phyloP scores from a whole-genome alignment of 495 filamentous ascomycete genomes.

The Podospora conica region DNA sequence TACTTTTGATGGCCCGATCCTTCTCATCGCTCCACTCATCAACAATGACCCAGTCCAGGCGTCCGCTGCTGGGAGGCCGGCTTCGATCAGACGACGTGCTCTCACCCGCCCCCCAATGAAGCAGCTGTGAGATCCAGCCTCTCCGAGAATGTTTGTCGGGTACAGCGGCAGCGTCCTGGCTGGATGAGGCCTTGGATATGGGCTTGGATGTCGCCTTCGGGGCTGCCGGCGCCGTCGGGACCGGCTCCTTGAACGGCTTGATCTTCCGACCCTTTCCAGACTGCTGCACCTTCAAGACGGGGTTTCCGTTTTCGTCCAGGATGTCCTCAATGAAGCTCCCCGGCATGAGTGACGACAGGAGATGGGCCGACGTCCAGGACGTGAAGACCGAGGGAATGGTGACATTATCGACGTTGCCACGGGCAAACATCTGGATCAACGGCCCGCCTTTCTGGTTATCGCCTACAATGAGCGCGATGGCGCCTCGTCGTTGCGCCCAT shows the following conservation, averaged over 20 bases:
- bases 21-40: constrained; percentile 60
- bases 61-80: constrained; percentile 76
- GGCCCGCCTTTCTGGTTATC: constrained; percentile 81
- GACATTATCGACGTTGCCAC: constrained; percentile 89
- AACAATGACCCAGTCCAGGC: constrained; percentile 67
- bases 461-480: constrained; percentile 84
- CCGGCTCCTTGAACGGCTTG: constrained; percentile 33
- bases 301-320: constrained; percentile 48
- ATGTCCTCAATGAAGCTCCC: constrained; percentile 53
- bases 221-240: constrained; percentile 10
- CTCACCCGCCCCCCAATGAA: constrained; percentile 40
- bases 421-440: constrained; percentile 95
- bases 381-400: constrained; percentile 93
- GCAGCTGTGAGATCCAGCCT: constrained; percentile 53
- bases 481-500: constrained; percentile 90
- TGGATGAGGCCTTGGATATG: constrained; percentile 10
- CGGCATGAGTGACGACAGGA: constrained; percentile 82
- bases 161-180: neutral
- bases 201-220: constrained; percentile 15
- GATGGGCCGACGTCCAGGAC: constrained; percentile 86
- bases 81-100: constrained; percentile 46
- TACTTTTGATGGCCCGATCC: constrained; percentile 31
- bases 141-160: constrained; percentile 12
- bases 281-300: constrained; percentile 42
- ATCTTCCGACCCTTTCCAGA: constrained; percentile 35